phyloP scores from a whole-genome alignment of 2,329 filamentous ascomycete genomes.

The Monosporascus sp. region DNA sequence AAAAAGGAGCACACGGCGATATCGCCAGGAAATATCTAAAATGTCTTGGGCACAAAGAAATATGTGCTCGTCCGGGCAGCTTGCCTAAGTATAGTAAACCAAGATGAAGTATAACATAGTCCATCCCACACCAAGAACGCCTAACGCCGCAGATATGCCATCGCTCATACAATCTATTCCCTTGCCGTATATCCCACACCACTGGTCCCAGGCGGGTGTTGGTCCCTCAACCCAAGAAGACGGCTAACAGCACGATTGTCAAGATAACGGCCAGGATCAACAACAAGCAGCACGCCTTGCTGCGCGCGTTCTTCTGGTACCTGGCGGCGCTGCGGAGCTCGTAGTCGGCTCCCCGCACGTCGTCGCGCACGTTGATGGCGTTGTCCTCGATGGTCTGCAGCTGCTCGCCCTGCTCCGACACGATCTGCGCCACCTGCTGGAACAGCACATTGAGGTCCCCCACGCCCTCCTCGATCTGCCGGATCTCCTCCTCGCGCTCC shows the following conservation, averaged over 20 bases:
- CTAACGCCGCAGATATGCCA: constrained; percentile 12
- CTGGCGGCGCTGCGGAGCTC: constrained; percentile 81
- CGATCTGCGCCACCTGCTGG: constrained; percentile 95
- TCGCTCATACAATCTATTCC: background rate
- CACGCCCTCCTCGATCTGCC: constrained; percentile 95
- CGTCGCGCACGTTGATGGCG: constrained; percentile 73
- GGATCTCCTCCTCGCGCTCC: constrained; percentile 93
- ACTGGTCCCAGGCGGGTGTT: background rate
- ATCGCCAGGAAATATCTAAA: constrained; percentile 5
- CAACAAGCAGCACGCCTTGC: constrained; percentile 88
- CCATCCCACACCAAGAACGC: constrained; percentile 5
- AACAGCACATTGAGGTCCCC: constrained; percentile 95
- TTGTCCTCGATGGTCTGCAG: constrained; percentile 85
- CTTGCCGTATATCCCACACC: background rate
- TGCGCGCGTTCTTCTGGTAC: constrained; percentile 92
- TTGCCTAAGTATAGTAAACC: too few species aligned
- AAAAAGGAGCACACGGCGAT: too few species aligned
- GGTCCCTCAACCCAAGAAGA: constrained; percentile 60
- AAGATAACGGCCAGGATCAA: constrained; percentile 84
- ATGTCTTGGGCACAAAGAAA: constrained; percentile 5
- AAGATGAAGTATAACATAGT: background rate
- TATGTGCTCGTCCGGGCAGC: too few species aligned
- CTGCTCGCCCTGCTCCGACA: constrained; percentile 85
- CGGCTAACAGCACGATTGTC: constrained; percentile 82
- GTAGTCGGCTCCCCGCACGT: constrained; percentile 78